Percentiles rank a stretch among this genome's conserved stretches.
Conservation (phyloP, 768 basidiomycete genomes). For the Xerocomellus amylosporus region DNA sequence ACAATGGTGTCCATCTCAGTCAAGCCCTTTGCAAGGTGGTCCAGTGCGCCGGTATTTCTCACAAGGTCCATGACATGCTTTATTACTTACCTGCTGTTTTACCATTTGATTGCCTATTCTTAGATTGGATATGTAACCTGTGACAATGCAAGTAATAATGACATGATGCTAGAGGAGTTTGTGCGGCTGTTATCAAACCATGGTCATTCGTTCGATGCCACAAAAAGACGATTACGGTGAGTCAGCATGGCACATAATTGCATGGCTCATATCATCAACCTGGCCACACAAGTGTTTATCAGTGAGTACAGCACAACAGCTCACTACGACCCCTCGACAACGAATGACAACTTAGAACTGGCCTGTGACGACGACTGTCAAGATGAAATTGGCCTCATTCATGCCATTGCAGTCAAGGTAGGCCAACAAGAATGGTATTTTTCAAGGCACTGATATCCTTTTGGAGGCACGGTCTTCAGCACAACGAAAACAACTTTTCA, state of each 20-base stretch:
- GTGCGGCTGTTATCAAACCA: constrained; percentile 11
- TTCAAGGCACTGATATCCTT: too few species aligned
- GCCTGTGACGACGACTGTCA: too few species aligned
- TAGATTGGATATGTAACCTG: constrained; percentile 38
- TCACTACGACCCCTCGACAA: not conserved
- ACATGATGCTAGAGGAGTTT: constrained; percentile 4
- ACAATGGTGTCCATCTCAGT: constrained; percentile 26
- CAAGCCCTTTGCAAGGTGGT: constrained; percentile 37
- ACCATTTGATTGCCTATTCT: too few species aligned
- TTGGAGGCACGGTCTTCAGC: too few species aligned
- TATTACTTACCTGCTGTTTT: too few species aligned
- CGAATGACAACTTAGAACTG: too few species aligned
- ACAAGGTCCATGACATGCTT: not conserved
- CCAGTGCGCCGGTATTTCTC: constrained; percentile 20
- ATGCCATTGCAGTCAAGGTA: too few species aligned
- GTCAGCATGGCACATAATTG: too few species aligned
- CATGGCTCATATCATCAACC: constrained; percentile 5
- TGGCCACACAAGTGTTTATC: not conserved
- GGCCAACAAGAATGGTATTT: too few species aligned
- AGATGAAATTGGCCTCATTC: too few species aligned
- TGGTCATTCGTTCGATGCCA: not conserved
- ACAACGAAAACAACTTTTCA: too few species aligned
- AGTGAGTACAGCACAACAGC: not conserved
- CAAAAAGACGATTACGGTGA: not conserved
- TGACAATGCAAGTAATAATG: constrained; percentile 7